Base-by-base conservation (phyloP, 106 monocot species). In the Triglochin maritima region DNA sequence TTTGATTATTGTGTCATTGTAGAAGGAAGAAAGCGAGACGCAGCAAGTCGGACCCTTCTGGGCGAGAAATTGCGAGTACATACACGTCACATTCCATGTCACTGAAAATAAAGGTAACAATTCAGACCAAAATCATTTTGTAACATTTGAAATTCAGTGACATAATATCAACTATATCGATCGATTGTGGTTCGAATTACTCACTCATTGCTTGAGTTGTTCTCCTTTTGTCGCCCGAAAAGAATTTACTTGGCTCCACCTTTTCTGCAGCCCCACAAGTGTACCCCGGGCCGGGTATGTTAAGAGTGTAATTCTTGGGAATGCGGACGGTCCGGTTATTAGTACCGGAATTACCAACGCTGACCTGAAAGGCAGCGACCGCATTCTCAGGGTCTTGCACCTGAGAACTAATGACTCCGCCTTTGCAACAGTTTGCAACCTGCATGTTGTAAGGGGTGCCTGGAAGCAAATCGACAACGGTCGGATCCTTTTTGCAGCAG, bases 61-160 rank as follows among this genome's bases (percentile, higher is more conserved):
- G 57, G 89, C 67, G 4, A 86, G 74, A 64, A 86, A 82, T 70
- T 94, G 93, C 7, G 93, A 89, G 17, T 89, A 89, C 60, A 82
- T 94, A 71, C 89, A 94, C 12, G 89, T 89, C 56, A 89, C 82
- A 66, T 94, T 94, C 93, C 86, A 94, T 70, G 93, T 94, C 93
- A 89, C 93, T 94, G 86, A 82, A 63, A 12, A 61, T 58, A 46
- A 57, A 45, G 46, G 5, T 5, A 46, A 47, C 44, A 46, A 46
- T 29, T 29, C 29, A 29, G 29, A 29, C 29, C 29, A 29, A 29
- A 29, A 29, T 29, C 29, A 29, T 29, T 29, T 29, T 29, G 29
- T 29, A 29, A 29, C 29, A 29, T 29, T 29, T 29, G 29, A 29
- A 29, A 29, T 29, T 29, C 29, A 29, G 29, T 29, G 29, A 29